Evolutionary conservation across 2,329 filamentous ascomycete genomes (phyloP), one percentile per base, ranked within the genome.

Genomic region (Penicillium sp.): DNA sequence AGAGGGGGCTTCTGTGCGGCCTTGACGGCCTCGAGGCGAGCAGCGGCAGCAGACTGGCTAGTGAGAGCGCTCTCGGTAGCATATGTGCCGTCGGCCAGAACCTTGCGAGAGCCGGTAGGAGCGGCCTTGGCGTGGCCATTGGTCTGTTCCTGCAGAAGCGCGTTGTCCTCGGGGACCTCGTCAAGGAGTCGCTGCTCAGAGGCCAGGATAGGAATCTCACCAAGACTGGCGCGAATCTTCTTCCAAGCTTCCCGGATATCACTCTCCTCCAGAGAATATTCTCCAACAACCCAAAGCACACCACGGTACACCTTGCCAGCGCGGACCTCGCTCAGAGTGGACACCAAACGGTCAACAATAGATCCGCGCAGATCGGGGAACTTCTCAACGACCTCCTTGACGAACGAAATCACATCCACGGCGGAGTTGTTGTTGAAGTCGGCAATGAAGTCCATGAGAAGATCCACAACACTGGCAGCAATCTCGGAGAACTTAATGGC

Each of bases 401-500:
- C 93, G 73, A 99, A 99, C 57, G 92, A 93, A 73, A 99, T 98
- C 55, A 99, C 94, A 76, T 99, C 95, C 34, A 99, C 91, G 1
- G 95, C 95, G 1, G 94, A 96, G 47, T 91, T 90, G 73, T 96
- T 97, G 82, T 96, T 98, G 76, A 98, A 97, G 76, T 99, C 95
- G 54, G 91, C 92, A 71, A 99, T 97, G 75, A 98, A 98, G 78
- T 99, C 95, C 95, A 99, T 99, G 55, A 99, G 85, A 47, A 97
- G 86, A 66, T 95, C 95, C 56, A 99, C 95, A 15, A 99, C 95
- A 73, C 92, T 98, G 48, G 94, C 91, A 28, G 95, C 95, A 63
- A 99, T 94, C 78, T 99, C 94, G 11, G 95, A 98, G 81, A 98
- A 98, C 75, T 96, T 97, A 83, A 99, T 98, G 69, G 95, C 95